Base-by-base conservation (phyloP, 2,329 filamentous ascomycete species). In the Sclerotinia subarctica region DNA sequence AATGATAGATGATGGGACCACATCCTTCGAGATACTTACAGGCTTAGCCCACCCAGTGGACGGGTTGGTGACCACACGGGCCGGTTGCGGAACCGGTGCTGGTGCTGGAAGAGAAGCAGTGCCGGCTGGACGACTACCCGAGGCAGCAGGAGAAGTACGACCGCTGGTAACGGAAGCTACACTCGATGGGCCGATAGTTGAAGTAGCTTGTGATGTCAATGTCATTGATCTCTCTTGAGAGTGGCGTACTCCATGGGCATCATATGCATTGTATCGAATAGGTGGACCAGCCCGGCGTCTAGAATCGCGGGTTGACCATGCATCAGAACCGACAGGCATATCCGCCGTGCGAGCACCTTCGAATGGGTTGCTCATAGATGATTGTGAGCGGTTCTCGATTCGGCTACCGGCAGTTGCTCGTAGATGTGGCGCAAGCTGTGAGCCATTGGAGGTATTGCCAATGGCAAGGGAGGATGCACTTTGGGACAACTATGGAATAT, bases 341-440 rank as follows among this genome's bases (percentile, higher is more conserved):
- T 65, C 68, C 5, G 44, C 64, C 42, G 35, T 67, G 42, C 66
- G 57, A 32, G 44, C 66, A 42, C 42, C 57, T 51, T 75, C 69
- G 38, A 71, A 72, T 8, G 67, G 59, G 47, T 75, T 74, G 49
- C 71, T 76, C 11, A 62, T 51, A 17, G 72, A 72, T 3, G 71
- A 71, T 38, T 65, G 49, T 2, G 66, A 68, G n/a, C 42, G 38
- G 2, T 51, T 66, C 26, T 51, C 64, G 13, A 26, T 51, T 24
- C n/a, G 32, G 13, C 46, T 62, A 6, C 24, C 4, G 13, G 56
- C 17, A 13, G 51, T 24, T 26, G 19, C 53, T 65, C 67, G 56
- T 15, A 67, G 24, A 29, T 69, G 68, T 4, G 68, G 64, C 13
- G 46, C 17, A 26, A 64, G 19, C 2, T 53, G 47, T 3, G 46